Evolutionary conservation across 345 rosid genomes (phyloP).

Genomic region (Cardamine resedifolia): DNA sequence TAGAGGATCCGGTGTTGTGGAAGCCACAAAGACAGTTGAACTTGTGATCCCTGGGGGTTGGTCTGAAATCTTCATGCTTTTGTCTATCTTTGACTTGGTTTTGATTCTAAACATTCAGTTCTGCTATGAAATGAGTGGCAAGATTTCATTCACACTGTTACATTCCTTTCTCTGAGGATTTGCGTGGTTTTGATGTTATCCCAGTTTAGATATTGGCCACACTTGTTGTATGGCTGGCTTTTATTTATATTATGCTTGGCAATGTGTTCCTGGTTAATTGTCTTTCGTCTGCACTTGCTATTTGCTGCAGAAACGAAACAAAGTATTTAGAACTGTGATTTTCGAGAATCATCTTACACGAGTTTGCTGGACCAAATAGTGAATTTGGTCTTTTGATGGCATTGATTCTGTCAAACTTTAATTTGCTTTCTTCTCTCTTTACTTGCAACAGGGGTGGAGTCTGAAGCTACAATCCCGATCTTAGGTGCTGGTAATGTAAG

Average conservation of each 20-base stretch:
- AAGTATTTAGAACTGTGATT: constrained; percentile 19
- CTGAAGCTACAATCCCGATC: constrained; percentile 75
- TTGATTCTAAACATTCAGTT: constrained; percentile 16
- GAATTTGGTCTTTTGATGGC: background rate
- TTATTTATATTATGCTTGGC: background rate
- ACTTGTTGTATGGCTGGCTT: background rate
- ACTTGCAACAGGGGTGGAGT: constrained; percentile 68
- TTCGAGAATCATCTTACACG: constrained; percentile 11
- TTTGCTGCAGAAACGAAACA: background rate
- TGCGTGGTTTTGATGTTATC: constrained; percentile 1
- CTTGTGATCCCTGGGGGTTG: constrained; percentile 79
- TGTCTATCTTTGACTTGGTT: constrained; percentile 5
- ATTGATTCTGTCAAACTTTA: constrained; percentile 1
- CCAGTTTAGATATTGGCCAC: background rate
- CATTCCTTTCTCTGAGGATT: constrained; percentile 15
- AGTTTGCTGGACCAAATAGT: constrained; percentile 8
- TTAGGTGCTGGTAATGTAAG: constrained; percentile 70
- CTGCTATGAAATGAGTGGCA: constrained; percentile 15
- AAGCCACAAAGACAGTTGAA: constrained; percentile 68
- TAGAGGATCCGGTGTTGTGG: constrained; percentile 74
- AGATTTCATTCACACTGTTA: constrained; percentile 1
- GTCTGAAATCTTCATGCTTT: constrained; percentile 32
- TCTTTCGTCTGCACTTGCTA: constrained; percentile 4
- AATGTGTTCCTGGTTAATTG: constrained; percentile 4
- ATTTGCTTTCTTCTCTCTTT: constrained; percentile 17